Conservation (phyloP, 2,329 filamentous ascomycete genomes). For the Cadophora sp. region DNA sequence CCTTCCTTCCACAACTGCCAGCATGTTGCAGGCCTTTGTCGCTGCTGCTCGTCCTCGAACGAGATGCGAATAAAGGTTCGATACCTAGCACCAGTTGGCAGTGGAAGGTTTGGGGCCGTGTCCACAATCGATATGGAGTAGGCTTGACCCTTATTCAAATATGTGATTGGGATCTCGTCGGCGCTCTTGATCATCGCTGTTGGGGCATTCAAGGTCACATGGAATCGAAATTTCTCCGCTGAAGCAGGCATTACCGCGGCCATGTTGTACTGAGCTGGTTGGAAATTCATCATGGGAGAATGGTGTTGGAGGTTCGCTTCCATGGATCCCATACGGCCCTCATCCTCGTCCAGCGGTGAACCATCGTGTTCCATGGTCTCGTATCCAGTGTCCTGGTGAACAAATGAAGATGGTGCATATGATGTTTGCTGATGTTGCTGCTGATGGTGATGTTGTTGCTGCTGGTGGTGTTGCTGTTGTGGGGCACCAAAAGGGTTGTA, state of each 20-base stretch:
- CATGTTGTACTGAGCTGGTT: conserved; percentile 57
- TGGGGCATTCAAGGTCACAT: conserved; percentile 88
- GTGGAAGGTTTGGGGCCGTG: conserved; percentile 67
- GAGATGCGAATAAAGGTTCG: conserved; percentile 94
- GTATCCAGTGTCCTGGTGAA: conserved; percentile 81
- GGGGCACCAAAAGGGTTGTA: conserved; percentile 75
- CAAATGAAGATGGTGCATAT: conserved; percentile 80
- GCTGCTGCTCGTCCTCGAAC: conserved; percentile 94
- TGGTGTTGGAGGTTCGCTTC: conserved; percentile 68
- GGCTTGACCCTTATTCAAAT: conserved; percentile 96
- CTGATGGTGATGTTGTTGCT: conserved; percentile 52
- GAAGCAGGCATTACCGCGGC: conserved; percentile 57
- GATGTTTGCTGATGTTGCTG: conserved; percentile 56
- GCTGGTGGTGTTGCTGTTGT: conserved; percentile 51
- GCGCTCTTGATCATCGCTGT: conserved; percentile 94
- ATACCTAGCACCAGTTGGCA: conserved; percentile 71
- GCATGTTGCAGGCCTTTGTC: conserved; percentile 79
- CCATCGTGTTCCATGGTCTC: conserved; percentile 80
- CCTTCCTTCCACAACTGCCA: conserved; percentile 98
- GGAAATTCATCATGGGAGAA: conserved; percentile 65
- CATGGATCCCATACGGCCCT: conserved; percentile 61
- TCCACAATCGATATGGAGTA: conserved; percentile 89
- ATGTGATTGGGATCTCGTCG: conserved; percentile 95
- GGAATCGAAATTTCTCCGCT: conserved; percentile 83
- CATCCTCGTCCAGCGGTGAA: conserved; percentile 67